Evolutionary conservation across 805 yeast genomes (phyloP).

Genomic region (Wickerhamomyces strasburgensis): DNA sequence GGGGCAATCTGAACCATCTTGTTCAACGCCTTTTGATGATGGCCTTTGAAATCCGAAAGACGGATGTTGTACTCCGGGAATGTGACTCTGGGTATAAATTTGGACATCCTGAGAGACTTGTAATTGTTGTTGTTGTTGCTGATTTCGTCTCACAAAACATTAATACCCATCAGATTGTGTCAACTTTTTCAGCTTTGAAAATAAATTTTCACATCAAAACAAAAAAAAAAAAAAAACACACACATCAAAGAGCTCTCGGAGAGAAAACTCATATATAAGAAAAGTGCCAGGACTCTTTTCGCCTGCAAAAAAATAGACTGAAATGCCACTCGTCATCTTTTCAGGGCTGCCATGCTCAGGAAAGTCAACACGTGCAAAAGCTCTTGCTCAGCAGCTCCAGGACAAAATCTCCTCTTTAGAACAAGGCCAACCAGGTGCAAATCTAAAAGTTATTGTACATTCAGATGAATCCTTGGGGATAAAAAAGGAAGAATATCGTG

Average conservation of each 20-base stretch:
- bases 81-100: constrained; percentile 60
- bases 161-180: no score
- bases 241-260: no score
- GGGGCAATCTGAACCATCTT: constrained; percentile 65
- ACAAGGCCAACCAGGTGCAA: constrained; percentile 44
- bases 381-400: constrained; percentile 45
- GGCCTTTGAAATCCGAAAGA: constrained; percentile 83
- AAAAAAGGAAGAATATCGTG: constrained; percentile 59
- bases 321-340: constrained; percentile 80
- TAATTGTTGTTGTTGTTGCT: background rate
- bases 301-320: background rate
- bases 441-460: constrained; percentile 60
- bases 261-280: background rate
- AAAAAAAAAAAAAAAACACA: no score
- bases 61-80: constrained; percentile 73
- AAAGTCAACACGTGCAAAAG: constrained; percentile 67
- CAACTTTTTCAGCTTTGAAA: background rate
- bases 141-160: no score
- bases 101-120: constrained; percentile 2
- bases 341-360: constrained; percentile 88
- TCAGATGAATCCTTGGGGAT: constrained; percentile 78
- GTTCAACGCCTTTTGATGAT: constrained; percentile 75
- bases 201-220: no score
- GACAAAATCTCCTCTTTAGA: constrained; percentile 36
- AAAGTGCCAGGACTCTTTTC: background rate